Evolutionary conservation across 352 stramenopile species (phyloP), one percentile per base, ranked within the genome.

Genomic region (Globisporangium cederbergense): DNA sequence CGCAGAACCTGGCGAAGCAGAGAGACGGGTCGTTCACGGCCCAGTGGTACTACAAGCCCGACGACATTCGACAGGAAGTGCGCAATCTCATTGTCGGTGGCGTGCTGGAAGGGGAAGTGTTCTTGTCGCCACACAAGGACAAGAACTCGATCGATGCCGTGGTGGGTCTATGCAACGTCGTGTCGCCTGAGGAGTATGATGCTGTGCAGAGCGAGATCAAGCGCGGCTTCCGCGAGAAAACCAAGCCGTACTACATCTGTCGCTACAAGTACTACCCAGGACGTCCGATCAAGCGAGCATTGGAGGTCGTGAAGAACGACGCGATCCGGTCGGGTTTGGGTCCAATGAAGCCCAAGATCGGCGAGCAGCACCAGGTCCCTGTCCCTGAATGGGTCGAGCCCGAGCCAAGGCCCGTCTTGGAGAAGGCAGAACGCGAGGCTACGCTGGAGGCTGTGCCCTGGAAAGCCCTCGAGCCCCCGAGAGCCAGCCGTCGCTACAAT

Each of bases 11-110:
- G 50, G 62, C 78, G 9, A 79, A 78, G 49, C 78, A 14, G 76
- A 78, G 43, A 32, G 52, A 9, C 71, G 74, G 60, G 3, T 78
- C 70, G 18, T 95, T 95, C 64, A 91, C 86, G 40, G 86, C 81
- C 28, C 82, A 93, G 66, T 95, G 86, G 86, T 95, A 91, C 56
- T 95, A 93, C 67, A 92, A 92, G 59, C 80, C 82, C 0, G 80
- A 90, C 8, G 86, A 95, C 54, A 73, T 95, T 18, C 72, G 73
- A 5, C 66, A 86, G 0, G 77, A 92, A 49, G 83, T 91, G 30
- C 77, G 83, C n/a, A 70, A 65, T 3, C 73, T 71, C 50, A 84
- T 95, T 22, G 69, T 74, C 18, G 82, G 81, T 34, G 83, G 81
- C 7, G 74, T 90, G 25, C 58, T 90, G 25, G 67, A 85, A 54